Base-by-base conservation (phyloP, 2,329 filamentous ascomycete species). In the Xylariaceae sp. region DNA sequence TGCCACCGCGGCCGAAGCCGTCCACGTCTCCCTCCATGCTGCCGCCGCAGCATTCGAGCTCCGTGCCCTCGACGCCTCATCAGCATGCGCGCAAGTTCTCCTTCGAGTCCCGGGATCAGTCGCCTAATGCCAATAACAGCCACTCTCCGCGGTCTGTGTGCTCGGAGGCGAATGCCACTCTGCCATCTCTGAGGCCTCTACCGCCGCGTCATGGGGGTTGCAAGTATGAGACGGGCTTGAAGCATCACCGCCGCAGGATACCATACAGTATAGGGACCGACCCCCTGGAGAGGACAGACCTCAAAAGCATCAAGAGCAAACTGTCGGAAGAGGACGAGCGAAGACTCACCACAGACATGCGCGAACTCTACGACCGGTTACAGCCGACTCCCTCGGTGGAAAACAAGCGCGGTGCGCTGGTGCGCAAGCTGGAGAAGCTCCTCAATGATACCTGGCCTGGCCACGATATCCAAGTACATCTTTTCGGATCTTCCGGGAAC, bases 401-500 rank as follows among this genome's bases (percentile, higher is more conserved):
- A 49, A 68, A 75, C 39, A 80, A 86, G 45, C 73, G 90, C 39
- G 68, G 72, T 44, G 77, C 75, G 50, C 75, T 98, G 48, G 78
- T 95, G n/a, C 67, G 71, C 45, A 98, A 96, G 63, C 64, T 98
- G 51, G 84, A 94, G 60, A 80, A 74, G 46, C 76, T 96, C 25
- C 78, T 98, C 56, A 92, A 93, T 51, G 75, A 84, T 6, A 79
- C 93, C 55, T 98, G 90, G 86, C 92, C 92, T 1, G 87, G 84
- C 1, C 82, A 87, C 51, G 75, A 93, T 40, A 95, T 95, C 52
- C 80, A 76, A 46, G 92, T 95, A 22, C 82, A 92, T 57, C 77
- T 96, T 12, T 98, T 98, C 70, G 92, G 92, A n/a, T 96, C 92
- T 5, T 96, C 92, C 4, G 92, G 92, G 30, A 98, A 98, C 59